Evolutionary conservation across 805 yeast species (phyloP).

Genomic region (Saturnispora dispora): DNA sequence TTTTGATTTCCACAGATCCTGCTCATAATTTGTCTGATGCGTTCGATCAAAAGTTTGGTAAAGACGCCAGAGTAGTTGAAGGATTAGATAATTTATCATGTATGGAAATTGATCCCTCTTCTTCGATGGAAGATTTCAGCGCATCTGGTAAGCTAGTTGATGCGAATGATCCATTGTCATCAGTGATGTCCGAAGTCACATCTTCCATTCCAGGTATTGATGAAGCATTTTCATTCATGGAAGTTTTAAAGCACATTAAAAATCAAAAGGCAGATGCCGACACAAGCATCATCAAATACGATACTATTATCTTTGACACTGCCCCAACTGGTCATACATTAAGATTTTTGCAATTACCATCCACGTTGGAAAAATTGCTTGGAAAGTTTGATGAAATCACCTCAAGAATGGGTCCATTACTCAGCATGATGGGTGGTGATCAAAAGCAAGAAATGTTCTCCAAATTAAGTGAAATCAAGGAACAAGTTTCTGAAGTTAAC

Average conservation of each 20-base stretch:
- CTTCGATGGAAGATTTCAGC: constrained; percentile 80
- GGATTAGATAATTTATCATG: constrained; percentile 85
- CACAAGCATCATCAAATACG: constrained; percentile 42
- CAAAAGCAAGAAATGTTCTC: constrained; percentile 62
- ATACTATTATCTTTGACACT: constrained; percentile 94
- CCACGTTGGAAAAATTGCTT: constrained; percentile 79
- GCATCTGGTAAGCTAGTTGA: constrained; percentile 30
- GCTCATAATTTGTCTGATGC: constrained; percentile 98
- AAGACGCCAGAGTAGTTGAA: constrained; percentile 89
- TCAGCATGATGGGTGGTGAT: constrained; percentile 64
- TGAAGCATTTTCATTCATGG: constrained; percentile 96
- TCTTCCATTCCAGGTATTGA: constrained; percentile 97
- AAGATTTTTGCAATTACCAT: constrained; percentile 89
- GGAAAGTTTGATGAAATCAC: constrained; percentile 82
- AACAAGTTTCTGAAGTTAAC: constrained; percentile 77
- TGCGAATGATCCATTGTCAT: constrained; percentile 53
- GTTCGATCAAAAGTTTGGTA: constrained; percentile 95
- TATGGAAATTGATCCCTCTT: constrained; percentile 97
- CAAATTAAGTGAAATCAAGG: constrained; percentile 74
- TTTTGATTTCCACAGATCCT: constrained; percentile 94
- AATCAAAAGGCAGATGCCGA: constrained; percentile 38
- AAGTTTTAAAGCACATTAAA: constrained; percentile 93
- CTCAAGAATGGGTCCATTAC: constrained; percentile 83
- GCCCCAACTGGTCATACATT: constrained; percentile 99
- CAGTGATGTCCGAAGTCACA: constrained; percentile 82